Base-by-base conservation (phyloP, 768 basidiomycete species). In the Glaciozyma antarctica region DNA sequence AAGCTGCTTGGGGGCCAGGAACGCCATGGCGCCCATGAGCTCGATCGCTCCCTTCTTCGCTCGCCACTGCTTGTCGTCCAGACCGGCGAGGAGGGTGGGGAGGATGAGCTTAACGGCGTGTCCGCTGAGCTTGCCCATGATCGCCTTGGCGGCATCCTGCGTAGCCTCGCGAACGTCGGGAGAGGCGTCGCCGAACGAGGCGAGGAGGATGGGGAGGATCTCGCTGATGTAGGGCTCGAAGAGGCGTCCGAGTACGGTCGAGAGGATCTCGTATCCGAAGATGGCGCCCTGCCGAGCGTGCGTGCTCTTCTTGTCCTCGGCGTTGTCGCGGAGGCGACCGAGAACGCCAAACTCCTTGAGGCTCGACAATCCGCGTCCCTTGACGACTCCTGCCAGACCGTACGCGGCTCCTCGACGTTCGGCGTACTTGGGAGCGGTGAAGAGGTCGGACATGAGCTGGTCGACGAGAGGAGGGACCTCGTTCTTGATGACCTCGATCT, bases 21-120 rank as follows among this genome's bases (percentile, higher is more conserved):
- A 98, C 1, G 95, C 95, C 93, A 98, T 98, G 82, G 92, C 88
- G 28, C 95, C 95, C 65, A 99, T 79, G 9, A 98, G 78, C 75
- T 99, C 95, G 66, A 98, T 97, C 10, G 93, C 93, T 2, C 94
- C 95, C 76, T 81, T 80, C 79, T 98, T 98, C 1, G 91, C 90
- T 19, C 95, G 82, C 95, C 95, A 98, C 74, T 98, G 94, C 75
- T 94, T 97, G 76, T 98, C 95, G 71, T 98, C 93, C 59, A 98
- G 78, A 28, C 92, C 93, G 47, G 86, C 86, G 15, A 99, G 81
- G 26, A 99, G 76, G 3, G 88, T 86, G 0, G 95, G 94, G 21
- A 98, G 78, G 65, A 99, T 91, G 53, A 92, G 83, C 78, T 99
- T 98, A 74, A 99, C 87, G 44, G 92, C 93, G 75, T 97, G 77